phyloP scores from a whole-genome alignment of 2,329 filamentous ascomycete genomes.

The Alternaria brassicae region DNA sequence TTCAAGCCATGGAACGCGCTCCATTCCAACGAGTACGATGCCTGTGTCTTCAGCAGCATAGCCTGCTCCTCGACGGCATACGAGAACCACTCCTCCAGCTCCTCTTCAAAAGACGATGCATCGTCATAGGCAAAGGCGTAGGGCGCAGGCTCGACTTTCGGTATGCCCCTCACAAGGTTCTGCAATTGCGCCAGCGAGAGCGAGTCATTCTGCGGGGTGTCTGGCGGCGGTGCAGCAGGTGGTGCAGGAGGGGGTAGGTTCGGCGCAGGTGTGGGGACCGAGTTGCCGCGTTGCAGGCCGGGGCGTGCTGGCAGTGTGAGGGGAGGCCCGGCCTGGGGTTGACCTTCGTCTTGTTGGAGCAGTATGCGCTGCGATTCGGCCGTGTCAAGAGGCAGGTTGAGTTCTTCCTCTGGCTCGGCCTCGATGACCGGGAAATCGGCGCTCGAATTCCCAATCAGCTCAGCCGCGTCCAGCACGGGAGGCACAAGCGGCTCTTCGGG shows the following conservation, averaged over 20 bases:
- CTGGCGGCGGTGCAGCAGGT: slow-evolving; percentile 39
- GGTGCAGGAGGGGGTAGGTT: slow-evolving; percentile 54
- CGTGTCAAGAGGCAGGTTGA: slow-evolving; percentile 47
- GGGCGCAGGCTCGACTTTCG: slow-evolving; percentile 52
- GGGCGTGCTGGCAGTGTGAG: slow-evolving; percentile 47
- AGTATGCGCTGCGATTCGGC: slow-evolving; percentile 45
- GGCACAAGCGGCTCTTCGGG: slow-evolving; percentile 43
- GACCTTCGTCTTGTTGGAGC: slow-evolving; percentile 29
- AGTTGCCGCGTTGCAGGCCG: slow-evolving; percentile 50
- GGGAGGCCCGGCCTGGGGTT: slow-evolving; percentile 27
- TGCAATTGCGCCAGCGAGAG: slow-evolving; percentile 58
- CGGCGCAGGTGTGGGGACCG: slow-evolving; percentile 50
- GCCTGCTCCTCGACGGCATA: slow-evolving; percentile 88
- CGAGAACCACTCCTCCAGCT: slow-evolving; percentile 97
- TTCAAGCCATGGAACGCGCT: slow-evolving; percentile 48
- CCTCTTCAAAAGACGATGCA: slow-evolving; percentile 72
- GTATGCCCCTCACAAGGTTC: slow-evolving; percentile 54
- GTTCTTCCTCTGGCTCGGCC: slow-evolving; percentile 40
- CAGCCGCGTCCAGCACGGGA: slow-evolving; percentile 47
- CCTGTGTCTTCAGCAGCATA: slow-evolving; percentile 76
- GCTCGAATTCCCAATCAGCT: slow-evolving; percentile 42
- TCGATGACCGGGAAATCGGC: slow-evolving; percentile 43
- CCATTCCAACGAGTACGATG: slow-evolving; percentile 81
- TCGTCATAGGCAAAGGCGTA: slow-evolving; percentile 79
- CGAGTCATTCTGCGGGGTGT: slow-evolving; percentile 51